phyloP scores from a whole-genome alignment of 202 grass and related monocot species.

The Bolboschoenoplectus hybrid region DNA sequence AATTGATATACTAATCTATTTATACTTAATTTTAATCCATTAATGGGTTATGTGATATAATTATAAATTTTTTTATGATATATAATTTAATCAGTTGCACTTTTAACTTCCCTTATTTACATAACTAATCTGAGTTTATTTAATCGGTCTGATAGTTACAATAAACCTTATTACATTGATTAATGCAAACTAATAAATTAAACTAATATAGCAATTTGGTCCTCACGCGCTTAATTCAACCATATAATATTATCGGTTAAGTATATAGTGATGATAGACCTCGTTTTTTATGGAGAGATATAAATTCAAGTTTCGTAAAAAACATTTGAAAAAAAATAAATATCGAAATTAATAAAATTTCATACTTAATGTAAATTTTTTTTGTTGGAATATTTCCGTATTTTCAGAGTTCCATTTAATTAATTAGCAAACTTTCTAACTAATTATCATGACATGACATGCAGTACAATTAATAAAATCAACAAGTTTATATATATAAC shows the following conservation, averaged over 20 bases:
- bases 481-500: not conserved
- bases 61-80: not conserved
- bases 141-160: not conserved
- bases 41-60: not conserved
- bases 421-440: not conserved
- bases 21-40: constrained; percentile 8
- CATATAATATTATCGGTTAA: no score
- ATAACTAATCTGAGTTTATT: not conserved
- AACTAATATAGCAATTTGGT: no score
- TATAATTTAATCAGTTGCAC: not conserved
- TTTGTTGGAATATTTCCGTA: not conserved
- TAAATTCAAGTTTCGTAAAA: no score
- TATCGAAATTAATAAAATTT: no score
- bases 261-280: no score
- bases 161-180: not conserved
- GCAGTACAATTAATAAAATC: not conserved
- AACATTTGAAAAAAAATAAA: no score
- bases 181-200: not conserved
- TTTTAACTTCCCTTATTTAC: not conserved
- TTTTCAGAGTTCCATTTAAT: no score
- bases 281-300: no score
- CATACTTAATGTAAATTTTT: not conserved
- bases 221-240: no score
- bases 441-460: not conserved
- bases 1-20: not conserved